Conservation (phyloP, 805 yeast species). For the Candida coquimbonensis region DNA sequence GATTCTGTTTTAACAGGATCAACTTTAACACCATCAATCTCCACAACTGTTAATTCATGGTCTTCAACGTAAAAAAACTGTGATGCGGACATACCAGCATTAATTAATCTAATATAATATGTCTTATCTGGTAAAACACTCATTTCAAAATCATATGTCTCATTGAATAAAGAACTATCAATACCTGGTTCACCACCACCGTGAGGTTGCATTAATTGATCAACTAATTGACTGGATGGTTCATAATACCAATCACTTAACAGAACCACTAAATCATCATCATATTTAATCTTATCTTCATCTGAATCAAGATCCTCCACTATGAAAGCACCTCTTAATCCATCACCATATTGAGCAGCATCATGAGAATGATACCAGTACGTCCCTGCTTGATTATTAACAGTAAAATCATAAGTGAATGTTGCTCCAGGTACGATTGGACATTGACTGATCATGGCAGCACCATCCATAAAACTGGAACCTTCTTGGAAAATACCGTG, state of each 20-base stretch:
- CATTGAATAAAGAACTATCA: conserved; percentile 39
- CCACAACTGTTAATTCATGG: conserved; percentile 47
- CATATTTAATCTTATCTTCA: conserved; percentile 26
- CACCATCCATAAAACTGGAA: conserved; percentile 82
- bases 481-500: conserved; percentile 84
- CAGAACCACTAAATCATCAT: conserved; percentile 38
- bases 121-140: conserved; percentile 37
- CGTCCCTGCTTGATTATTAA: conserved; percentile 74
- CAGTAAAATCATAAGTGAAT: conserved; percentile 80
- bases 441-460: conserved; percentile 82
- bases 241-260: conserved; percentile 46
- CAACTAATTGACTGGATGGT: conserved; percentile 29
- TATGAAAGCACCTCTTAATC: conserved; percentile 74
- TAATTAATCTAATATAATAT: conserved; percentile 43
- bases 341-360: conserved; percentile 87
- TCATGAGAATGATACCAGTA: conserved; percentile 98
- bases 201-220: conserved; percentile 31
- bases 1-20: conserved; percentile 42
- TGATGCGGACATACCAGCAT: conserved; percentile 52
- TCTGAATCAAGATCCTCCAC: conserved; percentile 53
- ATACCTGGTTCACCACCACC: conserved; percentile 46
- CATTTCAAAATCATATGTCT: conserved; percentile 37
- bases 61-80: conserved; percentile 48
- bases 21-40: conserved; percentile 52
- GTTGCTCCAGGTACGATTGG: conserved; percentile 79